Base-by-base conservation (phyloP, 2,329 filamentous ascomycete genomes). In the Aspergillaceae sp. region DNA sequence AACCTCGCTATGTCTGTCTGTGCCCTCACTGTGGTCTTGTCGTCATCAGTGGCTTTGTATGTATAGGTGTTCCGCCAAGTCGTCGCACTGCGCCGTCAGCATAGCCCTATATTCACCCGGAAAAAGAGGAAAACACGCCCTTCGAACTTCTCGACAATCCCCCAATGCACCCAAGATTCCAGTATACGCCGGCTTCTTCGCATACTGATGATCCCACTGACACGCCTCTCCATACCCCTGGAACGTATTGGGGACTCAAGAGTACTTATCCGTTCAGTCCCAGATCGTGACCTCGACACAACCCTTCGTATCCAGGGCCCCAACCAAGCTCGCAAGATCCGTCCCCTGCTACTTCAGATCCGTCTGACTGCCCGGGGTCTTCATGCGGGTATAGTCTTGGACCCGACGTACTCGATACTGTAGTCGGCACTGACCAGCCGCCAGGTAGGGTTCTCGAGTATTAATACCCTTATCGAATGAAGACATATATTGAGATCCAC, bases 181-280 rank as follows among this genome's bases (percentile, higher is more conserved):
- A 40, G 61, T 56, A 48, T 73, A 74, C 9, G 70, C 71, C 26
- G 70, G 68, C 64, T 76, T 76, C 64, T 70, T 74, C 42, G 59
- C 52, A 35, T 69, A 60, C 42, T 72, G 65, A 38, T 66, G 64
- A 51, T 75, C 70, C 71, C 70, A 76, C 3, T 73, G 62, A 11
- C 68, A 60, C 3, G 71, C 70, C 29, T 57, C 61, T n/a, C 69
- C 71, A 45, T 71, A 61, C 2, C 64, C 69, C 1, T 60, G 48
- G 53, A 74, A 73, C 2, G 60, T 63, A 27, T 48, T 55, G 0
- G 72, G 70, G 27, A 74, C 65, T 71, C 72, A 74, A 3, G 65
- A 70, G 52, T 70, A 69, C 52, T 68, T 69, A 46, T 73, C 70
- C 1, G 67, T 69, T 58, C 62, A 71, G 45, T 71, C 70, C 66